phyloP scores from a whole-genome alignment of 331 rosid species.

The Cucumis variabilis region DNA sequence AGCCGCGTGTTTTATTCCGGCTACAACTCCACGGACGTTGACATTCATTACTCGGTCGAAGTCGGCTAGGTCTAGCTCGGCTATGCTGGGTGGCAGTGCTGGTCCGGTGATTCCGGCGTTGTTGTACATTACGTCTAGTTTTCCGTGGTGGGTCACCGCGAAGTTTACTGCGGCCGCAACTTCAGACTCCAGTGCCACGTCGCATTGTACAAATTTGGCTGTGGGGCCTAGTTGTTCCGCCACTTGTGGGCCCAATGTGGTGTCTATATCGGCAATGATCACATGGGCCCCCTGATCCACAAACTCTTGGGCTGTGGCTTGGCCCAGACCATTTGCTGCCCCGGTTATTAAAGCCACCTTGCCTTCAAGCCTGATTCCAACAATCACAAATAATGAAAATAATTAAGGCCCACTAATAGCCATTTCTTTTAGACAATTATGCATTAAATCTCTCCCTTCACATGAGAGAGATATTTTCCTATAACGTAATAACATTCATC shows the following conservation, averaged over 20 bases:
- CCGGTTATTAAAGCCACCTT: constrained; percentile 92
- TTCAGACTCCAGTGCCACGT: constrained; percentile 67
- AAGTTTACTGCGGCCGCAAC: constrained; percentile 55
- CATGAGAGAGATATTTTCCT: no score
- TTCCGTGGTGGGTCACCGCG: constrained; percentile 63
- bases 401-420: not conserved
- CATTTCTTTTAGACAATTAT: no score
- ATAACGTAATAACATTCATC: no score
- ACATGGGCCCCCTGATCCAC: constrained; percentile 82
- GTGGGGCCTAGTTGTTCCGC: constrained; percentile 63
- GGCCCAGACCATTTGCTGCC: constrained; percentile 88
- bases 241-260: constrained; percentile 52
- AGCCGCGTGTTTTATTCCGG: constrained; percentile 90
- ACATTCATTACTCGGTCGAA: constrained; percentile 70
- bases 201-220: constrained; percentile 61
- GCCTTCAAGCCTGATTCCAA: constrained; percentile 61
- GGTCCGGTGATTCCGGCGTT: constrained; percentile 89
- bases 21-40: constrained; percentile 68
- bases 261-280: constrained; percentile 66
- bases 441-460: no score
- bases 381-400: not conserved
- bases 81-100: constrained; percentile 59
- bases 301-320: constrained; percentile 81
- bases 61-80: constrained; percentile 61
- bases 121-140: constrained; percentile 83